A percentile compares a stretch with the other conserved stretches of the same genome.
These are phyloP conservation scores for Penicillium brevicompactum DNA, from an alignment of 2,329 filamentous ascomycete species.

Conservation along the genomic window DNA sequence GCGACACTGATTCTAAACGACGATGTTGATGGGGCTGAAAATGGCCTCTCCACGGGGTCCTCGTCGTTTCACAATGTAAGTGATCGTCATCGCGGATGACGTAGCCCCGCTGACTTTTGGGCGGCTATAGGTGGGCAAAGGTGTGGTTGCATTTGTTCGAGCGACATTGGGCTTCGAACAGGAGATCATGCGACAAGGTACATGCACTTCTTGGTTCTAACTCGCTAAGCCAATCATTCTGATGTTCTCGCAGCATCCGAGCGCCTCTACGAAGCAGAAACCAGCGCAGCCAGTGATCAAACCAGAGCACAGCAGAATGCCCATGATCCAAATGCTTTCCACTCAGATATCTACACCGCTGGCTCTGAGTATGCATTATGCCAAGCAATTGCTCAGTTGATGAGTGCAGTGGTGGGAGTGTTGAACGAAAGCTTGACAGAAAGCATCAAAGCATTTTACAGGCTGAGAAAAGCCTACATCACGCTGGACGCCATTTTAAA, in stretches of 20 bases:
- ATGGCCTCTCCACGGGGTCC: slow-evolving; percentile 67
- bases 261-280: slow-evolving; percentile 74
- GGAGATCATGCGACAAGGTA: slow-evolving; percentile 78
- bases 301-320: slow-evolving; percentile 70
- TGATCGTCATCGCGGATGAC: slow-evolving; percentile 13
- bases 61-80: slow-evolving; percentile 82
- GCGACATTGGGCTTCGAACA: slow-evolving; percentile 91
- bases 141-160: slow-evolving; percentile 80
- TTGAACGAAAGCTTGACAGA: slow-evolving; percentile 92
- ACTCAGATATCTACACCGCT: slow-evolving; percentile 70
- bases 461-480: slow-evolving; percentile 83
- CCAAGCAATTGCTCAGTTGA: slow-evolving; percentile 81
- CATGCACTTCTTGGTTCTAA: slow-evolving; percentile 11
- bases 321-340: slow-evolving; percentile 53
- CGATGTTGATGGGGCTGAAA: slow-evolving; percentile 82
- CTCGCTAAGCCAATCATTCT: slow-evolving; percentile 10
- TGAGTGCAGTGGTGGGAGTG: slow-evolving; percentile 84
- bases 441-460: slow-evolving; percentile 88
- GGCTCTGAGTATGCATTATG: slow-evolving; percentile 87
- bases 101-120: slow-evolving; percentile 7
- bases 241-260: slow-evolving; percentile 59
- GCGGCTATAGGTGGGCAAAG: slow-evolving; percentile 66
- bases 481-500: slow-evolving; percentile 78
- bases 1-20: slow-evolving; percentile 80
- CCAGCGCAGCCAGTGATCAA: slow-evolving; percentile 73